Evolutionary conservation across 345 rosid genomes (phyloP).

Genomic region (Combretum micranthum): DNA sequence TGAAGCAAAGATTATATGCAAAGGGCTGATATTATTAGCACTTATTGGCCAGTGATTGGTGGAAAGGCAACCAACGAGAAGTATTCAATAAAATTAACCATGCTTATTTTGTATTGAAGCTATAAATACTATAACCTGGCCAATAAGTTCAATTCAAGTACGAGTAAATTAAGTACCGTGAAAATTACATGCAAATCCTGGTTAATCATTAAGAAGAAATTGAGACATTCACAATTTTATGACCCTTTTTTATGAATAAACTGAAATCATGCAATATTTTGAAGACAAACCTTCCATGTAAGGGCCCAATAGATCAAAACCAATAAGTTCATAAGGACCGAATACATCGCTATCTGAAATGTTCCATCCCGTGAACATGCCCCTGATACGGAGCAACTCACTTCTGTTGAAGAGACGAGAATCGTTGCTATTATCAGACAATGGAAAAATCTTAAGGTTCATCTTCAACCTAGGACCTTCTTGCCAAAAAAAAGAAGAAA

Average conservation of each 20-base stretch:
- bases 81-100: no score
- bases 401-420: constrained; percentile 46
- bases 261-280: background rate
- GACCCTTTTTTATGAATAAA: background rate
- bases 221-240: background rate
- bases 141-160: no score
- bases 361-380: constrained; percentile 69
- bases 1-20: background rate
- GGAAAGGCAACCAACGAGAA: no score
- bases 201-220: background rate
- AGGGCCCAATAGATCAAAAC: constrained; percentile 48
- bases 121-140: no score
- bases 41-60: no score
- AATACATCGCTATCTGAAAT: constrained; percentile 57
- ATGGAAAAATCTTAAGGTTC: constrained; percentile 67
- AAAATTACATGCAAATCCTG: background rate
- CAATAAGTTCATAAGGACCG: constrained; percentile 91
- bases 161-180: no score
- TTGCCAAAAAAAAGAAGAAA: constrained; percentile 44
- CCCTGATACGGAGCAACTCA: constrained; percentile 53
- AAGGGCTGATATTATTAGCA: no score
- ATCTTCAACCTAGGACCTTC: constrained; percentile 77
- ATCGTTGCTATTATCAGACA: constrained; percentile 23
- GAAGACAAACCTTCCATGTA: constrained; percentile 59
- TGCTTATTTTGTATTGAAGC: no score